Base-by-base conservation (phyloP, 352 stramenopile species). In the Saprolegnia parasitica region DNA sequence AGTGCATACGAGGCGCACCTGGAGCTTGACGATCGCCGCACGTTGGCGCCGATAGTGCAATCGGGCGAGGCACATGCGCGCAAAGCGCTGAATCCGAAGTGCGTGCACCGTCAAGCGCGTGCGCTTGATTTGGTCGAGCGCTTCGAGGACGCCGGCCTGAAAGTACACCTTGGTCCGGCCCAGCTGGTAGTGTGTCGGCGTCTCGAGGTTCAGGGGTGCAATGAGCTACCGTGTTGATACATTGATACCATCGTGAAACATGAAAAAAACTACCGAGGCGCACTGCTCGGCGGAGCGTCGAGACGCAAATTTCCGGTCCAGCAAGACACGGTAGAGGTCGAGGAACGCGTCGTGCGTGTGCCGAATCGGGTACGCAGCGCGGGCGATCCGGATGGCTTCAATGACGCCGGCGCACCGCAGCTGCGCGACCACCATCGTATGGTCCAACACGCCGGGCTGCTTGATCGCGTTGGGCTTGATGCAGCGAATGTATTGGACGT, bases 381-480 rank as follows among this genome's bases (percentile, higher is more conserved):
- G 91, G 56, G 96, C 95, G 58, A 99, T 98, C 71, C 96, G 90
- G 66, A 99, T 98, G 13, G 97, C 98, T 73, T 99, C 98, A 74
- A 99, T 97, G 15, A 99, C 96, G 84, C 98, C 98, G 72, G 96
- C 96, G 71, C 98, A 99, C 39, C 91, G 86, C 50, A 99, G 75
- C 77, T 99, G 97, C 46, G 98, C 93, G 4, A 98, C 94, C 4
- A 98, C 87, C 81, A 98, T 93, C 23, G 88, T 78, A 47, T 98
- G 78, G 52, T 97, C 94, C 81, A 99, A 91, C n/a, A 66, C 77
- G 0, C 68, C 78, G 6, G 87, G 66, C 72, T 97, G 97, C 74
- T 99, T 97, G 39, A 96, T 89, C 75, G 98, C 88, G 79, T 99
- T 99, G 0, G 97, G 97, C 82, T 99, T 99, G 67, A 99, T 98